Base-by-base conservation (phyloP, 371 early-diverging fungal genomes). In the Mortierella sp. region DNA sequence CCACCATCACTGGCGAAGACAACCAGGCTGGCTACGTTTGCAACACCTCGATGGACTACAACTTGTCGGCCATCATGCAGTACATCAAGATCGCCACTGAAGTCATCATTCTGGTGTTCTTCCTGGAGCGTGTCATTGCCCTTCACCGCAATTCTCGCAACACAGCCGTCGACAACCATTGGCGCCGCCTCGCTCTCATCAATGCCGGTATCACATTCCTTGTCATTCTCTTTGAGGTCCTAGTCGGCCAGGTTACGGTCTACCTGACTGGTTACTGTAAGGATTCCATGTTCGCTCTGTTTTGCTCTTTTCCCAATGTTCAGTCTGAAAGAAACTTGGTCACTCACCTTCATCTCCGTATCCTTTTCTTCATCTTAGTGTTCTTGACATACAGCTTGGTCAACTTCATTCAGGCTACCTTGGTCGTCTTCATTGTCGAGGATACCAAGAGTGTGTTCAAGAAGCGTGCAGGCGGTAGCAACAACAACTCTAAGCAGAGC, bases 31-130 rank as follows among this genome's bases (percentile, higher is more conserved):
- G 74, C 6, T 64, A 47, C 24, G n/a, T 48, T 26, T 74, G 74
- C 42, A 16, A 61, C 10, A 58, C 50, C 21, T 13, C 27, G 0
- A 74, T 69, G 74, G 53, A 74, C 61, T 58, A 45, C 10, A 39
- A 58, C 14, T 39, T 74, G 43, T 64, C 69, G 0, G 64, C 74
- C 23, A 58, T 64, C 47, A 74, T 74, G 69, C 74, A 74, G 52
- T 74, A 74, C 31, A 43, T 74, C 58, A 74, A 74, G 51, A 74
- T 74, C 26, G 64, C 69, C n/a, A 68, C 74, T 30, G 74, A 74
- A 41, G 49, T 61, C 38, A 61, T 74, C 48, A 74, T 74, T 16
- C 41, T 64, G 0, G 54, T 60, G 46, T 74, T 74, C 58, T 74
- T 74, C 62, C 69, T 74, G n/a, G 69, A 74, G 18, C 69, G 69